phyloP scores from a whole-genome alignment of 768 basidiomycete species.

The Austroboletus eburneus region DNA sequence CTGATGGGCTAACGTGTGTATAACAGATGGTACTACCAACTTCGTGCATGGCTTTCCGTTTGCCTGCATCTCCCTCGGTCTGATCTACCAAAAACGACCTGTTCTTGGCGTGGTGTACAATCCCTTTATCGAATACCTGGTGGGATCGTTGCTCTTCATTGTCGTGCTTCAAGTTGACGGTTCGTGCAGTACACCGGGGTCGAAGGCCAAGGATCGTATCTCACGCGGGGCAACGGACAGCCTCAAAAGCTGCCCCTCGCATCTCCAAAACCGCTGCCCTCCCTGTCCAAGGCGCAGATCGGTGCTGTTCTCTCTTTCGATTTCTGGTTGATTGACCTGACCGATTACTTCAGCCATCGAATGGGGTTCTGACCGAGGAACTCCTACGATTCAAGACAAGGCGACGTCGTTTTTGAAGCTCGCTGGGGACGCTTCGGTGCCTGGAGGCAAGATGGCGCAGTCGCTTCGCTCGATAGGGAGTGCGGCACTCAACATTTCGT shows the following conservation, averaged over 20 bases:
- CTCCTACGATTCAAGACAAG: conserved; percentile 52
- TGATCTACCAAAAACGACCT: conserved; percentile 78
- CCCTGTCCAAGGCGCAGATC: conserved; percentile 68
- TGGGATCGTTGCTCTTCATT: conserved; percentile 24
- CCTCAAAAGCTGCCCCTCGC: conserved; percentile 64
- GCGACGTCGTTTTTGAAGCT: conserved; percentile 66
- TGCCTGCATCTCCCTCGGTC: conserved; percentile 86
- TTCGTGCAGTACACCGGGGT: conserved; percentile 65
- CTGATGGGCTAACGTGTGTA: neutral
- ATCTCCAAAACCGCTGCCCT: conserved; percentile 57
- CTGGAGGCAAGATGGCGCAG: conserved; percentile 82
- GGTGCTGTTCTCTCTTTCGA: conserved; percentile 33
- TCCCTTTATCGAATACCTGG: conserved; percentile 84
- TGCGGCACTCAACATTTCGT: conserved; percentile 75
- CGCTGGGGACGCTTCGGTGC: conserved; percentile 67
- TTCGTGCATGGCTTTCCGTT: conserved; percentile 85
- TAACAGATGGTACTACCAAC: conserved; percentile 81
- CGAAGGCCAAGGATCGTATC: conserved; percentile 74
- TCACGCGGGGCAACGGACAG: conserved; percentile 46
- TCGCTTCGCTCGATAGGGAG: conserved; percentile 80
- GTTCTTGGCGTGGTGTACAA: conserved; percentile 92
- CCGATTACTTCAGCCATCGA: conserved; percentile 54
- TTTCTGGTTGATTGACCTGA: conserved; percentile 4
- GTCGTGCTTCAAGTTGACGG: neutral
- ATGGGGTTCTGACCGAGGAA: conserved; percentile 80